phyloP scores from a whole-genome alignment of 2,329 filamentous ascomycete genomes.

The Biscogniauxia sp. region DNA sequence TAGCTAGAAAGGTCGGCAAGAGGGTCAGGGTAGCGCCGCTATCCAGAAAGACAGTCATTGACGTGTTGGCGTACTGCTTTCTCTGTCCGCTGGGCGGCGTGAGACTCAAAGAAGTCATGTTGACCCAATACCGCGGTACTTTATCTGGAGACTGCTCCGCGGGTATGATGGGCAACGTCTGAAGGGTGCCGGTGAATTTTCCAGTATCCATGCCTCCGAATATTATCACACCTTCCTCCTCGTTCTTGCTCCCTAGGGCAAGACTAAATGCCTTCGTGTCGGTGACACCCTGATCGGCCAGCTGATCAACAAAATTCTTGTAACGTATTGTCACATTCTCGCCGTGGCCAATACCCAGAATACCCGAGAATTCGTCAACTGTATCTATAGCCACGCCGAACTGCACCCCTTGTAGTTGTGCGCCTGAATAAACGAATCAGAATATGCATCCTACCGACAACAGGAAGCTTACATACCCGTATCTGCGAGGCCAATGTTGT shows the following conservation, averaged over 20 bases:
- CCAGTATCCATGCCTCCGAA: constrained; percentile 66
- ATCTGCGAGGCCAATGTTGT: constrained; percentile 43
- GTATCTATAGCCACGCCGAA: constrained; percentile 62
- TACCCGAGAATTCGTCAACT: constrained; percentile 51
- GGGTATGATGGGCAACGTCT: constrained; percentile 59
- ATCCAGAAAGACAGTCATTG: constrained; percentile 63
- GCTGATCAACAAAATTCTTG: constrained; percentile 51
- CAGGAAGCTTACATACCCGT: constrained; percentile 25
- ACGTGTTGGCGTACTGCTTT: constrained; percentile 37
- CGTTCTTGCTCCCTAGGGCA: constrained; percentile 60
- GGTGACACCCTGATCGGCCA: constrained; percentile 51
- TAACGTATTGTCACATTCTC: constrained; percentile 45
- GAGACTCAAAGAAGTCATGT: constrained; percentile 44
- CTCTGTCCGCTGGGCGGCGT: constrained; percentile 36
- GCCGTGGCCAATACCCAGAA: constrained; percentile 74
- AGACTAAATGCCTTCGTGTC: constrained; percentile 63
- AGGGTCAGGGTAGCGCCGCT: constrained; percentile 69
- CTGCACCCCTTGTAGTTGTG: constrained; percentile 51
- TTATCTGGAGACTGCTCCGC: constrained; percentile 53
- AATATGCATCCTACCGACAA: background rate
- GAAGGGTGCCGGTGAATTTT: constrained; percentile 61
- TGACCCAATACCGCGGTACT: constrained; percentile 52
- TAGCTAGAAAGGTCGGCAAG: constrained; percentile 56
- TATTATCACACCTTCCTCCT: constrained; percentile 60
- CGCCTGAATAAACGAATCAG: constrained; percentile 20